Evolutionary conservation across 495 filamentous ascomycete species (phyloP).

Genomic region (Penicillium crystallinum): DNA sequence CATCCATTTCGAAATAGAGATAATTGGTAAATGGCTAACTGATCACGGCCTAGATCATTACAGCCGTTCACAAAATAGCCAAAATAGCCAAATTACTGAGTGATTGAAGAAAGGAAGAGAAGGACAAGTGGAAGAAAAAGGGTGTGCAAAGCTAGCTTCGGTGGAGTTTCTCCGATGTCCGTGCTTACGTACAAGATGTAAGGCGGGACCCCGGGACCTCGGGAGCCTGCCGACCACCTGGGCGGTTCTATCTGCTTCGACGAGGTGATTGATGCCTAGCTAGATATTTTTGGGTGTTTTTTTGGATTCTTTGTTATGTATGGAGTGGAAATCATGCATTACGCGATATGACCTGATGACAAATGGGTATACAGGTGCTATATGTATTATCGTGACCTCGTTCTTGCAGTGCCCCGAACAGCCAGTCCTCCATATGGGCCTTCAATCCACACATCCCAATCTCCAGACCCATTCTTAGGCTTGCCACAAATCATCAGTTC

Average conservation of each 20-base stretch:
- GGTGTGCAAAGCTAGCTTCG: slow-evolving; percentile 22
- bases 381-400: slow-evolving; percentile 5
- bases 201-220: neutral
- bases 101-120: slow-evolving; percentile 9
- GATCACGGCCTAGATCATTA: slow-evolving; percentile 9
- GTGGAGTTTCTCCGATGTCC: slow-evolving; percentile 17
- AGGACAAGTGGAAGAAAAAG: slow-evolving; percentile 15
- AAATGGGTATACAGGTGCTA: neutral
- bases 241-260: neutral
- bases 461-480: slow-evolving; percentile 22
- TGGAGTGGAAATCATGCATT: too few relatives aligned
- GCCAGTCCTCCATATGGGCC: slow-evolving; percentile 52
- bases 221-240: neutral
- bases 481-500: slow-evolving; percentile 54
- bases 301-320: too few relatives aligned
- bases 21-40: slow-evolving; percentile 10
- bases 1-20: slow-evolving; percentile 44
- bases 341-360: too few relatives aligned
- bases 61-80: slow-evolving; percentile 4
- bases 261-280: neutral
- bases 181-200: slow-evolving; percentile 1
- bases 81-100: slow-evolving; percentile 4
- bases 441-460: slow-evolving; percentile 66
- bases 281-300: too few relatives aligned
- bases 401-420: slow-evolving; percentile 50